Base-by-base conservation (phyloP, 2,329 filamentous ascomycete species). In the Cladosporium cucumerinum region DNA sequence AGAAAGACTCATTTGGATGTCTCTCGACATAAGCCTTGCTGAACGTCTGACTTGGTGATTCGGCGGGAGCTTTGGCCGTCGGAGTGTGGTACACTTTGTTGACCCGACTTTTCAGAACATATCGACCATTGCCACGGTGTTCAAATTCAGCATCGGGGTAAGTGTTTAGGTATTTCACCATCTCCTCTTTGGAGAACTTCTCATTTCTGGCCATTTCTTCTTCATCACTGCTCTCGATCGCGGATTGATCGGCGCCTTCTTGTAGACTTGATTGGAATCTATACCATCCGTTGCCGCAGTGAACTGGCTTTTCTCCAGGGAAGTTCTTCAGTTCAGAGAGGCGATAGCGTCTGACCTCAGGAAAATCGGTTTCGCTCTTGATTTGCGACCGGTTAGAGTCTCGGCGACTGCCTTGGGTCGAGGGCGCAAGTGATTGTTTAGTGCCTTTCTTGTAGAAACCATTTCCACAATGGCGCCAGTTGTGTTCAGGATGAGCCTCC, bases 1-100 rank as follows among this genome's bases (percentile, higher is more conserved):
- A 66, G 57, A 73, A 75, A 2, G 69, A 25, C 43, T 72, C 69
- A n/a, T 69, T 64, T 2, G 72, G 72, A 63, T 73, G 70, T 7
- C 66, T 63, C 11, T 69, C 60, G 21, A 72, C 69, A 61, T 70
- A 73, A 1, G 66, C 66, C 36, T 71, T 73, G 60, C 57, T 65
- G 63, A 68, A 74, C 8, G 72, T 74, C 55, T 66, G 60, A 21
- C 67, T 66, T 25, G 67, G 66, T 21, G 46, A 18, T 48, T 64
- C 54, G 1, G 18, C 61, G 12, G 46, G 43, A 52, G 26, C 28
- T 30, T 52, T 61, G 6, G 25, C 7, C 8, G 30, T 46, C 6
- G 58, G 43, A 18, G 43, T 51, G 8, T 32, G n/a, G 26, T 55
- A 34, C 30, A 25, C 39, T 30, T 6, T 66, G 52, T 25, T 48